Evolutionary conservation across 768 basidiomycete genomes (phyloP).

Genomic region (Leccinum rimulosum): DNA sequence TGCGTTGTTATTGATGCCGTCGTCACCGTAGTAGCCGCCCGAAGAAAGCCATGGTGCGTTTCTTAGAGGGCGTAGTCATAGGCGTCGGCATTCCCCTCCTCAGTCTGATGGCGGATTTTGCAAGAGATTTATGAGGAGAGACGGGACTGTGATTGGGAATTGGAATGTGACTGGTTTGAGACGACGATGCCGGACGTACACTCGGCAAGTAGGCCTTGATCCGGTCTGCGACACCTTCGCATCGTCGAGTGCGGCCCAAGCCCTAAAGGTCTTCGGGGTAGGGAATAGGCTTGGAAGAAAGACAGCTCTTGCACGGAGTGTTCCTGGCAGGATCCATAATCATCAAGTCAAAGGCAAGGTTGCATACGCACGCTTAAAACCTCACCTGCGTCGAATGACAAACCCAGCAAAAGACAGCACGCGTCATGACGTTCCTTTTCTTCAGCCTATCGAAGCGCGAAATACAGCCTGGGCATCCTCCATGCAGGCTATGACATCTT

Average conservation of each 20-base stretch:
- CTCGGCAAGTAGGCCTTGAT: slow-evolving; percentile 15
- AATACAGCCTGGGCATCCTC: slow-evolving; percentile 23
- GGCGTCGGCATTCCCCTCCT: background rate
- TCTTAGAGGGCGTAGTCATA: slow-evolving; percentile 25
- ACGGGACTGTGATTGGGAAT: background rate
- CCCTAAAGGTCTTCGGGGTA: slow-evolving; percentile 18
- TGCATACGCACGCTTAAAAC: background rate
- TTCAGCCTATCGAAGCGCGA: slow-evolving; percentile 14
- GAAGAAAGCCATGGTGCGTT: slow-evolving; percentile 29
- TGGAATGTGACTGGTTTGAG: background rate
- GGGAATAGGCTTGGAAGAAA: slow-evolving; percentile 16
- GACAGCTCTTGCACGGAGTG: slow-evolving; percentile 19
- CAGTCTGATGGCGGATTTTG: slow-evolving; percentile 18
- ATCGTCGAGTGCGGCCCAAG: slow-evolving; percentile 22
- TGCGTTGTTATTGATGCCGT: background rate
- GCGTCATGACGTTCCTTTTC: slow-evolving; percentile 26
- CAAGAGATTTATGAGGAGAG: slow-evolving; percentile 19
- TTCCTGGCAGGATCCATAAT: background rate
- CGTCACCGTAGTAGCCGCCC: slow-evolving; percentile 15
- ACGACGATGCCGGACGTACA: background rate
- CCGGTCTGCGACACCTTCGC: slow-evolving; percentile 22
- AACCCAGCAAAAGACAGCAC: slow-evolving; percentile 48
- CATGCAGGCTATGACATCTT: slow-evolving; percentile 14
- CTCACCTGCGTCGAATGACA: slow-evolving; percentile 39
- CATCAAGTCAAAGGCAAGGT: background rate